These are phyloP conservation scores for Globisporangium megalacanthum DNA, from an alignment of 352 stramenopile species.

Conservation along the genomic window DNA sequence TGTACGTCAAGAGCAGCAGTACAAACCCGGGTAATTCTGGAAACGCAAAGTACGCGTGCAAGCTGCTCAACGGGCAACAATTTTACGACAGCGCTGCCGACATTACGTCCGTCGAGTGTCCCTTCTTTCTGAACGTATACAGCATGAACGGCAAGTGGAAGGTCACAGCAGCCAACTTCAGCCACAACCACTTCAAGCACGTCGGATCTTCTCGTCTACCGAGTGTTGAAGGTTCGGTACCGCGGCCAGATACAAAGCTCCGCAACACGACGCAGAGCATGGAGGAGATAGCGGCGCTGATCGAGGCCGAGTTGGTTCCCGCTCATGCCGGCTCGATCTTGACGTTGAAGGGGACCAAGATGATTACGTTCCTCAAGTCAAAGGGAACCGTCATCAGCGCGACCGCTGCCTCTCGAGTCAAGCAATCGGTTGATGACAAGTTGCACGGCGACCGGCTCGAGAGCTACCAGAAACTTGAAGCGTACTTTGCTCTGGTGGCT, in stretches of 20 bases:
- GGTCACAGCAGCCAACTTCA: conserved; percentile 6
- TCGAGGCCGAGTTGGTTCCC: conserved; percentile 7
- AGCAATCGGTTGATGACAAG: conserved; percentile 1
- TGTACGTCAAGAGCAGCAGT: conserved; percentile 4
- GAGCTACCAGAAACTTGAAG: not conserved
- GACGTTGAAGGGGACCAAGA: conserved; percentile 38
- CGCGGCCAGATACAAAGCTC: not conserved
- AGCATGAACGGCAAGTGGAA: not conserved
- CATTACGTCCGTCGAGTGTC: not conserved
- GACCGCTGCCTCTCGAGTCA: not conserved
- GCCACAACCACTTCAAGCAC: conserved; percentile 14
- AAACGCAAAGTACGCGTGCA: conserved; percentile 22
- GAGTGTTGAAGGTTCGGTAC: not conserved
- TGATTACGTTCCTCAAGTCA: not conserved
- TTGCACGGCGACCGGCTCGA: not conserved
- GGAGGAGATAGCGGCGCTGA: conserved; percentile 3
- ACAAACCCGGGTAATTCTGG: not conserved
- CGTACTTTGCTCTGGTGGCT: not conserved
- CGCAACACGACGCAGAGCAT: conserved; percentile 8
- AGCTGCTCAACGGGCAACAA: conserved; percentile 12
- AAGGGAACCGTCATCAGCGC: not conserved
- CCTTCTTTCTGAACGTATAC: not conserved
- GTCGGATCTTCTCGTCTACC: conserved; percentile 7
- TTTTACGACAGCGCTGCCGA: conserved; percentile 6
- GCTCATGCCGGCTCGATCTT: not conserved